These are phyloP conservation scores for Arctium lappa DNA, from an alignment of 129 eudicot genomes.

Conservation along the genomic window DNA sequence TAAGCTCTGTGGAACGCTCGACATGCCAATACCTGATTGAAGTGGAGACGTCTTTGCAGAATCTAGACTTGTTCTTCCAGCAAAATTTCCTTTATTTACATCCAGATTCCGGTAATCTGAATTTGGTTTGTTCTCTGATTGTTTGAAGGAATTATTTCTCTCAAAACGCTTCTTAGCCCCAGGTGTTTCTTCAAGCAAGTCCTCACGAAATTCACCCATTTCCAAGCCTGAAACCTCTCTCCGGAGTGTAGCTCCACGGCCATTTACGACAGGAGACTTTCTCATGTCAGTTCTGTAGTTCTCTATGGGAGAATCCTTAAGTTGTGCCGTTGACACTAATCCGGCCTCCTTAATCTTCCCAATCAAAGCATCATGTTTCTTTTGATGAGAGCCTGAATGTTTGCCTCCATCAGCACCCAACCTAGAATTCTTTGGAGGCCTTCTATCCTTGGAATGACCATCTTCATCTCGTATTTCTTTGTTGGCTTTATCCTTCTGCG, in stretches of 20 bases:
- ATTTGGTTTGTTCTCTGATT: conserved; percentile 46
- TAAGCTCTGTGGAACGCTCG: conserved; percentile 23
- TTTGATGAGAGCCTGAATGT: conserved; percentile 39
- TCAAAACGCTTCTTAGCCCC: conserved; percentile 52
- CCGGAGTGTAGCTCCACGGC: conserved; percentile 43
- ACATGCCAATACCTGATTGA: conserved; percentile 5
- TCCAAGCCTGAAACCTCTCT: conserved; percentile 86
- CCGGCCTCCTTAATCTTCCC: conserved; percentile 47
- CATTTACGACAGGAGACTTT: conserved; percentile 52
- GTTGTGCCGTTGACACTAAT: conserved; percentile 30
- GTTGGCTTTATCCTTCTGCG: conserved; percentile 28
- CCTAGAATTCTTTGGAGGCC: conserved; percentile 38
- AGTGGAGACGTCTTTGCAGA: conserved; percentile 40
- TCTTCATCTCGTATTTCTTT: conserved; percentile 38
- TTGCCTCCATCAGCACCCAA: conserved; percentile 40
- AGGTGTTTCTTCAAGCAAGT: conserved; percentile 47
- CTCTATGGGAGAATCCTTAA: conserved; percentile 33
- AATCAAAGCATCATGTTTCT: conserved; percentile 37
- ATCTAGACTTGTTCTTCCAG: conserved; percentile 42
- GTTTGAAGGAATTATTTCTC: conserved; percentile 58
- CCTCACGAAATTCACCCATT: conserved; percentile 93
- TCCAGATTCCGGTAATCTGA: conserved; percentile 63
- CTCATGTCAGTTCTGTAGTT: conserved; percentile 20
- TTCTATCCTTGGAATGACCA: conserved; percentile 42
- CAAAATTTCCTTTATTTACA: conserved; percentile 50